Base-by-base conservation (phyloP, 108 stramenopile genomes). In the Conticribra weissflogii region DNA sequence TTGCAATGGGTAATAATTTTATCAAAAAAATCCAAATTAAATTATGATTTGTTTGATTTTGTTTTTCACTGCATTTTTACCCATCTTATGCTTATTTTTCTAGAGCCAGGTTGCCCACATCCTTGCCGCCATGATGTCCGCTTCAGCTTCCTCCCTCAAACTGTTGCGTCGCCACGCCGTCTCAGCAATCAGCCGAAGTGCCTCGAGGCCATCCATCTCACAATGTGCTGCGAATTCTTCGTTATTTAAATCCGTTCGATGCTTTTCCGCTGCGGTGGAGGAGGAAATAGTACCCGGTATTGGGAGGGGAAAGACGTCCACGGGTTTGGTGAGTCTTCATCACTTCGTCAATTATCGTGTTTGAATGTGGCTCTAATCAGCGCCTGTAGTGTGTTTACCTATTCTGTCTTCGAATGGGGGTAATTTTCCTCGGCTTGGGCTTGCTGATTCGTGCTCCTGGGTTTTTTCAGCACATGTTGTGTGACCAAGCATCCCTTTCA, bases 281-380 rank as follows among this genome's bases (percentile, higher is more conserved):
- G 63, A 76, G 63, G 72, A 77, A 16, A 49, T 81, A 23, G 78
- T 85, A 36, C 91, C 90, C 22, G 94, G 94, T 24, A 76, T 89
- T 60, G 91, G 91, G 28, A 82, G 72, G 72, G 89, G 89, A 41
- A 96, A 96, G 81, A 96, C 95, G 25, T 88, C 90, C 23, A 96
- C 95, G 36, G 95, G 95, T 66, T 81, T 92, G 65, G 95, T 96
- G 74, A 74, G 91, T 86, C 30, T 41, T 34, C n/a, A n/a, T n/a
- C n/a, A n/a, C n/a, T n/a, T n/a, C n/a, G n/a, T n/a, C n/a, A n/a
- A n/a, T n/a, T n/a, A n/a, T n/a, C n/a, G n/a, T n/a, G n/a, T n/a
- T n/a, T n/a, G n/a, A n/a, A n/a, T n/a, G n/a, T n/a, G n/a, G n/a
- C n/a, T n/a, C n/a, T n/a, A n/a, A n/a, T n/a, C n/a, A n/a, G n/a